Evolutionary conservation across 306 rosid genomes (phyloP), one percentile per base, ranked within the genome.

Genomic region (Prunus armeniaca): DNA sequence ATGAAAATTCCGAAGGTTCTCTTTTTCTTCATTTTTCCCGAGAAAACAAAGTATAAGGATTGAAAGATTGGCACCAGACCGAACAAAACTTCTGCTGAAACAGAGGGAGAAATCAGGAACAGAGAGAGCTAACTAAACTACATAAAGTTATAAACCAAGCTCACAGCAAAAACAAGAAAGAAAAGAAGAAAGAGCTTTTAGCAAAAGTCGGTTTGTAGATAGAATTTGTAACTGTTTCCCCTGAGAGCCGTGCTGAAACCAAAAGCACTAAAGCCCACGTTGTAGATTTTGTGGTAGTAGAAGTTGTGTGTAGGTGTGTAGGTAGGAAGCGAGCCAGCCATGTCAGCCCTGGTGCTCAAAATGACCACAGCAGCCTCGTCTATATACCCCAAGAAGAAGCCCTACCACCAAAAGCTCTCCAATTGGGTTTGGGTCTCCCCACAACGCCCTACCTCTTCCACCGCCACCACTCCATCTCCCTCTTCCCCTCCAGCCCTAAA

Each of bases 331-430:
- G 43, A 38, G 41, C 38, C 49, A 45, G 20, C 56, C 77, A 73
- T 73, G 77, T 73, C 77, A 60, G 57, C 77, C 46, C 69, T 73
- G 52, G 69, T 73, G 56, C 77, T 60, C 58, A 73, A 73, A 73
- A 73, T 73, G 77, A 73, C 77, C 69, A 73, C 77, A 73, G 77
- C 77, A 73, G 56, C 77, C 77, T 73, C 77, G 34, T 34, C 69
- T 61, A 73, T 73, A 73, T n/a, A 49, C 43, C 14, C 43, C 57
- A 58, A 73, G 43, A 58, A 73, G 43, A 57, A 27, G 61, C 58
- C 58, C 73, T 69, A 27, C 73, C 73, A 27, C 73, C 73, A 25
- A 15, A 50, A 14, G 3, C 76, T 58, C 56, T 47, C 8, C 67
- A 72, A 72, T 72, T 50, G 69, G 69, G 50, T 43, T 9, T 15